A percentile compares a stretch with the other conserved stretches of the same genome.
These are phyloP conservation scores for Leccinellum albellum DNA, from an alignment of 768 basidiomycete genomes.

Conservation along the genomic window DNA sequence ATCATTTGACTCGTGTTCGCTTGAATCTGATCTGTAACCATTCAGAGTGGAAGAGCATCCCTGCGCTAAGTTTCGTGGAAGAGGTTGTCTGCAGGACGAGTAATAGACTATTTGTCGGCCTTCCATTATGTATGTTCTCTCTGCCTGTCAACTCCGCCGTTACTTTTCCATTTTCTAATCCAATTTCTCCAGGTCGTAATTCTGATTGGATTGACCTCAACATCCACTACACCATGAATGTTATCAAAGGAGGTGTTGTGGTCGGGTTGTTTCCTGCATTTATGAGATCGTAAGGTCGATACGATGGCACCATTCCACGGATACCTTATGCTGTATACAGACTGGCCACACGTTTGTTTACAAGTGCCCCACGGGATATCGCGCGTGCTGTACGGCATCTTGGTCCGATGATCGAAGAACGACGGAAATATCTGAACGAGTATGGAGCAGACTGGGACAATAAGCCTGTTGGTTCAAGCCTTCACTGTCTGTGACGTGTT, in stretches of 20 bases:
- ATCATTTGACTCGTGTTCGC: background rate
- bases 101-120: conserved; percentile 47
- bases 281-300: conserved; percentile 28
- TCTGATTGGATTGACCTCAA: conserved; percentile 19
- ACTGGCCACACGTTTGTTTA: background rate
- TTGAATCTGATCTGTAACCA: background rate
- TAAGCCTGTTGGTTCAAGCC: conserved; percentile 31
- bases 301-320: background rate
- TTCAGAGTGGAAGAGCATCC: background rate
- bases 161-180: background rate
- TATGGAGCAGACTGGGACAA: conserved; percentile 26
- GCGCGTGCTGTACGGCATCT: conserved; percentile 7
- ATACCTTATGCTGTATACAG: background rate
- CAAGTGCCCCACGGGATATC: background rate
- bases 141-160: background rate
- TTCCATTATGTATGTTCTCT: conserved; percentile 37
- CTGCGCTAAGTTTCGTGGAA: conserved; percentile 9
- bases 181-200: background rate
- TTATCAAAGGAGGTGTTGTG: conserved; percentile 13
- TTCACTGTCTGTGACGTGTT: accelerated
- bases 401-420: conserved; percentile 29
- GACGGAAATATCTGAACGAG: conserved; percentile 17
- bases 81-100: conserved; percentile 39
- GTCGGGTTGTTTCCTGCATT: conserved; percentile 25
- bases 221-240: conserved; percentile 29